A percentile compares a stretch with the other conserved stretches of the same genome.
Conservation (phyloP, 2,329 filamentous ascomycete genomes). For the Colletotrichum filicis region DNA sequence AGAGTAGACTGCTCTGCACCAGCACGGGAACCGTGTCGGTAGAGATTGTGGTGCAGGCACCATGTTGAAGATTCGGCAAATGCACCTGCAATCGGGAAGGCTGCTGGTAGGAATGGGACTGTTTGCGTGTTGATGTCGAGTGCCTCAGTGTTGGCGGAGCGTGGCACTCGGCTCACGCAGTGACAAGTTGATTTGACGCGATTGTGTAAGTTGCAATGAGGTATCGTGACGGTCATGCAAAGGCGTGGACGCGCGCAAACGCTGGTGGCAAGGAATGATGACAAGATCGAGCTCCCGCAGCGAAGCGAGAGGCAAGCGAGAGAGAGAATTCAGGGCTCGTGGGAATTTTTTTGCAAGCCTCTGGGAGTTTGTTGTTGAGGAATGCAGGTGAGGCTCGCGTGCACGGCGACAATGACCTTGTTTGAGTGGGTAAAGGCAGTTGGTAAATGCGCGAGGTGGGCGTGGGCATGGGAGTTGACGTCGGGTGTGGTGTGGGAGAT, state of each 20-base stretch:
- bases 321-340: constrained; percentile 1
- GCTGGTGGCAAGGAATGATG: constrained; percentile 1
- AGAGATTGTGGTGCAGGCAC: constrained; percentile 67
- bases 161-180: constrained; percentile 24
- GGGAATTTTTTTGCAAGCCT: not conserved
- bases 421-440: constrained; percentile 23
- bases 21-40: constrained; percentile 86
- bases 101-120: not conserved
- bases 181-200: constrained; percentile 15
- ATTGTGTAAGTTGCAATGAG: constrained; percentile 19
- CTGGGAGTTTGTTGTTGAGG: constrained; percentile 9
- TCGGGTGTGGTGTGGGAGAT: not conserved
- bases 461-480: constrained; percentile 20
- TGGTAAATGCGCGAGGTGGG: constrained; percentile 5
- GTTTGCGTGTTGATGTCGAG: not conserved
- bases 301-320: constrained; percentile 18
- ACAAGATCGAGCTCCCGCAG: constrained; percentile 11
- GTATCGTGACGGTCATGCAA: constrained; percentile 14
- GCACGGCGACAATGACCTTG: constrained; percentile 36
- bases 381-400: constrained; percentile 26
- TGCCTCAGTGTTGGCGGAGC: constrained; percentile 22
- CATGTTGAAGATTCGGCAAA: constrained; percentile 52
- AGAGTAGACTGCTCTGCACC: constrained; percentile 91
- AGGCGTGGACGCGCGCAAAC: not conserved
- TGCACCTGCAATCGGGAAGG: not conserved